A percentile compares a stretch with the other conserved stretches of the same genome.
These are phyloP conservation scores for Niebla homalea DNA, from an alignment of 495 filamentous ascomycete genomes.

Conservation along the genomic window DNA sequence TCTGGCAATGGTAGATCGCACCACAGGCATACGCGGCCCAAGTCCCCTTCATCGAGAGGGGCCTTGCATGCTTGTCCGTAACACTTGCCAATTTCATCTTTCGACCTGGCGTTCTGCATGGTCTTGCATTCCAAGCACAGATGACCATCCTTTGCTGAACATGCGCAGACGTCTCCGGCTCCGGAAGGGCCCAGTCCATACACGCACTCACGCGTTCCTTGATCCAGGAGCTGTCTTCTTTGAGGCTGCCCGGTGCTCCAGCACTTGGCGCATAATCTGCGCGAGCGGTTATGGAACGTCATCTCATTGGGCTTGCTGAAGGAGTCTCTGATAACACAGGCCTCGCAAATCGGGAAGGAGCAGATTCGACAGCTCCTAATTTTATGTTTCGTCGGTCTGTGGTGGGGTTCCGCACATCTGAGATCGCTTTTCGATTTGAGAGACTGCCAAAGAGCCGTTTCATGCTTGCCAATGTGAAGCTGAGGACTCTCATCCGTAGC, in stretches of 20 bases:
- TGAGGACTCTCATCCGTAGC: not conserved
- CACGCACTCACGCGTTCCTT: not conserved
- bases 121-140: conserved; percentile 18
- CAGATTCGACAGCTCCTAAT: conserved; percentile 16
- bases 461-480: conserved; percentile 13
- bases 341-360: conserved; percentile 20
- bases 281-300: conserved; percentile 14
- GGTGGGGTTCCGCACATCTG: conserved; percentile 12
- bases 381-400: conserved; percentile 11
- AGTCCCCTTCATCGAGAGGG: conserved; percentile 1
- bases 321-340: conserved; percentile 18
- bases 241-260: conserved; percentile 12
- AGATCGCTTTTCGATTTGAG: conserved; percentile 14
- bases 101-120: conserved; percentile 10
- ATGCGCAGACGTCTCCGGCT: conserved; percentile 10
- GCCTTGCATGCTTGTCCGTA: conserved; percentile 14
- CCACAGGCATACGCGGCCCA: conserved; percentile 18
- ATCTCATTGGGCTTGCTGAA: conserved; percentile 15
- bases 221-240: not conserved
- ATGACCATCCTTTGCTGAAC: conserved; percentile 18
- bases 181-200: not conserved
- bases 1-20: conserved; percentile 14
- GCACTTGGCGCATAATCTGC: conserved; percentile 14
- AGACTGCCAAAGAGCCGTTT: conserved; percentile 14
- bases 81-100: conserved; percentile 4